These are phyloP conservation scores for Biscutella laevigata DNA, from an alignment of 441 rosid genomes.

Conservation along the genomic window DNA sequence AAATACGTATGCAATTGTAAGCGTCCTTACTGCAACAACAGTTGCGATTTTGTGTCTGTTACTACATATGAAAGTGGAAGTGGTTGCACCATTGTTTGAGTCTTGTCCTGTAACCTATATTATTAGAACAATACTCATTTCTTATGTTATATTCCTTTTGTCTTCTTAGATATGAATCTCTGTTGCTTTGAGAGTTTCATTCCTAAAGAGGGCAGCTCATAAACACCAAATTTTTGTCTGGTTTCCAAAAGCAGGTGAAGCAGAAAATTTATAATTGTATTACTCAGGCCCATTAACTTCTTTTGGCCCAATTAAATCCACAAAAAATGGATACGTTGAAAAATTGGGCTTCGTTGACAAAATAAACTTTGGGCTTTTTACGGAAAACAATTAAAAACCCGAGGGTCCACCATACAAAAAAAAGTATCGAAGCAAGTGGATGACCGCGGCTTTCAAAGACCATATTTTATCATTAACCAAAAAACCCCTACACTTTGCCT, in stretches of 20 bases:
- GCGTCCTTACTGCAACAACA: constrained; percentile 15
- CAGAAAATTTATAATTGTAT: neutral
- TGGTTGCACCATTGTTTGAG: constrained; percentile 29
- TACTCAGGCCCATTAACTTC: constrained; percentile 14
- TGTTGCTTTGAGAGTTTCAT: too few relatives aligned
- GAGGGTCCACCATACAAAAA: neutral
- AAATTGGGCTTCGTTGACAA: constrained; percentile 1
- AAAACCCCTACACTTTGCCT: too few relatives aligned
- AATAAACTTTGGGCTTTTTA: too few relatives aligned
- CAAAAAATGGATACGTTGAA: neutral
- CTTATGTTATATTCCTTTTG: neutral
- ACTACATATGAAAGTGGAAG: constrained; percentile 27
- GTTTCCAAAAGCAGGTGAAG: neutral
- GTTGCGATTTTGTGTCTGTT: constrained; percentile 27
- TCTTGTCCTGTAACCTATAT: neutral
- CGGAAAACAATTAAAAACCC: neutral
- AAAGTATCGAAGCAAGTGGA: neutral
- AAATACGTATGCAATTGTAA: constrained; percentile 10
- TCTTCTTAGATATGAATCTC: neutral
- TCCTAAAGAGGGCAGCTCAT: neutral
- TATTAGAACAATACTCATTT: constrained; percentile 1
- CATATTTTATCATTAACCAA: too few relatives aligned
- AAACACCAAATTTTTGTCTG: neutral
- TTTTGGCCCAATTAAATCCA: constrained; percentile 1
- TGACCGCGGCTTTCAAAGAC: too few relatives aligned